Evolutionary conservation across 257 asterid species (phyloP), one percentile per base, ranked within the genome.

Genomic region (Osmanthus fragrans): DNA sequence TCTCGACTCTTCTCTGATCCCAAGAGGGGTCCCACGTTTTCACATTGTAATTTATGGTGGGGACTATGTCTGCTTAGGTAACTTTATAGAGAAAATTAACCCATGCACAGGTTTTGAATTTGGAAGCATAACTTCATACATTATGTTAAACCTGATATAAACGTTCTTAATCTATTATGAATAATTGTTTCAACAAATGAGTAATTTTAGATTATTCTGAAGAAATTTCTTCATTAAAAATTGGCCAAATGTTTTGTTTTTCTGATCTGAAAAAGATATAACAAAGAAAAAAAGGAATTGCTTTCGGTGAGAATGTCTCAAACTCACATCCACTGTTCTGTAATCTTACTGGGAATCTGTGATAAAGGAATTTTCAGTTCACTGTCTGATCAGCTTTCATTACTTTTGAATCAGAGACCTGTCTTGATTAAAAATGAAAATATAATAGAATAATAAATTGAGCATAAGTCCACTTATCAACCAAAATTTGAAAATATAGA

Each of bases 311-410:
- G 77, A 78, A 71, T 78, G 73, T 79, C 83, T 82, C 79, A 70
- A 51, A 33, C 39, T 83, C 81, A 71, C 74, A 47, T 25, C 80
- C 77, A 69, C 87, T 60, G 30, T 70, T 76, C 39, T 70, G 54
- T 58, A 45, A 78, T 77, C 51, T 36, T 68, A 34, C 47, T 2
- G 49, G 11, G 49, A 42, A 40, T 42, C 83, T 74, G 79, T 80
- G 15, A 71, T 76, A 60, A 73, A n/a, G 72, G 87, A 63, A 69
- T 80, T 84, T 81, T 73, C 88, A 73, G 84, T 63, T 76, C 73
- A 72, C 68, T 60, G 5, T 54, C 80, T 70, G 79, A 73, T 23
- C 81, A 75, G 65, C 76, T 51, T 51, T 51, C 71, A 65, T 76
- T 45, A 60, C 70, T 75, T 75, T 75, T 70, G 19, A 63, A 23